A percentile compares a stretch with the other conserved stretches of the same genome.
phyloP scores from a whole-genome alignment of 1,284 basidiomycete species.

The Mycena citricolor region DNA sequence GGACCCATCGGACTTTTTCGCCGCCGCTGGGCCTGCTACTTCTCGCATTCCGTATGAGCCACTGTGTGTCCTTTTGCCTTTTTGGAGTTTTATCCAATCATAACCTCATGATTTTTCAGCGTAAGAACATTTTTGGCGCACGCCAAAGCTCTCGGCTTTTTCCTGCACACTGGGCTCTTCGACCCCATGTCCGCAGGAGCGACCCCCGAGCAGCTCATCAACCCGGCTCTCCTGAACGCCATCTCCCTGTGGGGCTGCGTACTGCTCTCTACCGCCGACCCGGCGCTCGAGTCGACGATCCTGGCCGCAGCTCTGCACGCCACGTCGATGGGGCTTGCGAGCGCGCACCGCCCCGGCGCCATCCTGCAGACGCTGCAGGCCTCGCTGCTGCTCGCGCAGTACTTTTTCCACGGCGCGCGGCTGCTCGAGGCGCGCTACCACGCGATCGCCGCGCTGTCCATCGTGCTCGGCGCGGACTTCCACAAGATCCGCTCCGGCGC shows the following conservation, averaged over 20 bases:
- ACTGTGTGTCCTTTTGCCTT: neutral
- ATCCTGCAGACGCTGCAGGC: slow-evolving; percentile 4
- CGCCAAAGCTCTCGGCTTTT: neutral
- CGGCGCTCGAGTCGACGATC: slow-evolving; percentile 10
- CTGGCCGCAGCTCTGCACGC: slow-evolving; percentile 14
- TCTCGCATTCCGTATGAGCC: too few relatives aligned
- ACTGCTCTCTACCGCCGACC: slow-evolving; percentile 34
- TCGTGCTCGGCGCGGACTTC: slow-evolving; percentile 8
- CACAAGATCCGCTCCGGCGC: slow-evolving; percentile 9
- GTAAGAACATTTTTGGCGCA: too few relatives aligned
- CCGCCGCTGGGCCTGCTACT: neutral
- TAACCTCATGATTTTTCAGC: neutral
- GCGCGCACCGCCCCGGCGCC: neutral
- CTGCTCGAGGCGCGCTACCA: slow-evolving; percentile 10
- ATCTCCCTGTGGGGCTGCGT: slow-evolving; percentile 19
- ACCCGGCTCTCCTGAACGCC: slow-evolving; percentile 10
- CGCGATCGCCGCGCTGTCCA: slow-evolving; percentile 5
- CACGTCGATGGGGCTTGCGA: slow-evolving; percentile 4
- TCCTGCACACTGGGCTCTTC: slow-evolving; percentile 4
- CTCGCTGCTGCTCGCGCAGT: slow-evolving; percentile 20
- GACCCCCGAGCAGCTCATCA: slow-evolving; percentile 15
- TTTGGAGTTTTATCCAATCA: slow-evolving; percentile 21
- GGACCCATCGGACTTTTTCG: neutral
- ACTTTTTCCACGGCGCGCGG: slow-evolving; percentile 28
- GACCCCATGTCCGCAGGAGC: slow-evolving; percentile 30